A percentile compares a stretch with the other conserved stretches of the same genome.
Conservation (phyloP, 345 rosid species). For the Eucalyptus caleyi region DNA sequence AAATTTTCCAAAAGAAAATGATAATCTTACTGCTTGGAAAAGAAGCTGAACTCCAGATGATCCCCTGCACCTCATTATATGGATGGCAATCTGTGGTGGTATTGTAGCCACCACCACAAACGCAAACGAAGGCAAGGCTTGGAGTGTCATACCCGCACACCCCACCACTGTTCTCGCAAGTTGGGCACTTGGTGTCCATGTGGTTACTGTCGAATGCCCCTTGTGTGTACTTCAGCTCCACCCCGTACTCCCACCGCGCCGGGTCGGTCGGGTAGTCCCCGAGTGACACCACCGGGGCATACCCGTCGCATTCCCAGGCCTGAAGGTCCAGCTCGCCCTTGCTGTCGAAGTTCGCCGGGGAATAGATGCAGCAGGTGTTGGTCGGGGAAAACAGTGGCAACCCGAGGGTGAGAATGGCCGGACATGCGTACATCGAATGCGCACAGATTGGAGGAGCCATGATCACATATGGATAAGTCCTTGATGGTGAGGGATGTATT, state of each 20-base stretch:
- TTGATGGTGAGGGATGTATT: constrained; percentile 22
- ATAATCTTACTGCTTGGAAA: neutral
- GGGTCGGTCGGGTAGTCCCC: constrained; percentile 30
- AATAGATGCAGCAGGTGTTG: constrained; percentile 37
- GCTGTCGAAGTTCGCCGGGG: constrained; percentile 32
- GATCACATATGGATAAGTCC: constrained; percentile 23
- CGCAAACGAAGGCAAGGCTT: constrained; percentile 15
- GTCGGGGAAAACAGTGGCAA: constrained; percentile 27
- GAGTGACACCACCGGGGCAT: constrained; percentile 17
- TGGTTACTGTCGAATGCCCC: constrained; percentile 32
- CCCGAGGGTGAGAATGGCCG: constrained; percentile 16
- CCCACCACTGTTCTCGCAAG: constrained; percentile 35
- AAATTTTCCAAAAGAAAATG: neutral
- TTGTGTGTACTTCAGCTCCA: constrained; percentile 19
- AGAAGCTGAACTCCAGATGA: neutral
- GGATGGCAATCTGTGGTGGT: constrained; percentile 14
- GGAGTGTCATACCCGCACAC: constrained; percentile 21
- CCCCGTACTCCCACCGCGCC: constrained; percentile 29
- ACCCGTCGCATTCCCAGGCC: constrained; percentile 13
- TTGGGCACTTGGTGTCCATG: constrained; percentile 17
- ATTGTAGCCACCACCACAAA: constrained; percentile 18
- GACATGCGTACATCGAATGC: constrained; percentile 28
- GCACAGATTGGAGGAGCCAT: constrained; percentile 31
- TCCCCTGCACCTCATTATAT: neutral
- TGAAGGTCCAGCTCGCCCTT: constrained; percentile 28